phyloP scores from a whole-genome alignment of 1,284 basidiomycete species.

The Golubevia sp. region DNA sequence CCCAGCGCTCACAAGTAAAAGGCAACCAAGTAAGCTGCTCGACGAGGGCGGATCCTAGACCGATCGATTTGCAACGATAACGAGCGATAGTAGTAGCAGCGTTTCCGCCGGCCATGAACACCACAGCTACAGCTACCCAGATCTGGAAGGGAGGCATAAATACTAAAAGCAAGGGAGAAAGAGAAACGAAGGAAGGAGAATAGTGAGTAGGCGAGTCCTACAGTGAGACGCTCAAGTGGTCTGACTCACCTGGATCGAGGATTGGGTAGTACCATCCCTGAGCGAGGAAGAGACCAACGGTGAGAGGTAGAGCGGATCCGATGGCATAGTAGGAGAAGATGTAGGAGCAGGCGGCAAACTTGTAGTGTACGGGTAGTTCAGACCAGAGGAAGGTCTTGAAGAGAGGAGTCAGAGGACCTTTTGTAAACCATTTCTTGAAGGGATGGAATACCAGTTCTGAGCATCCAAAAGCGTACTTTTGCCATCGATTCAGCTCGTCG shows the following conservation, averaged over 20 bases:
- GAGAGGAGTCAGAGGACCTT: slow-evolving; percentile 23
- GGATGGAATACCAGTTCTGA: slow-evolving; percentile 35
- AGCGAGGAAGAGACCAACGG: slow-evolving; percentile 16
- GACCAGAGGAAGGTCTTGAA: slow-evolving; percentile 20
- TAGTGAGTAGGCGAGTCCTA: no score
- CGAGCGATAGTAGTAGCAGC: slow-evolving; percentile 13
- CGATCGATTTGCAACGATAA: slow-evolving; percentile 16
- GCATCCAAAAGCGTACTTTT: slow-evolving; percentile 40
- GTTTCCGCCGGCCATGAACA: slow-evolving; percentile 22
- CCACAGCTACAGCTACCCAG: slow-evolving; percentile 24
- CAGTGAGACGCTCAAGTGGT: no score
- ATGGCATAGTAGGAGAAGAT: slow-evolving; percentile 38
- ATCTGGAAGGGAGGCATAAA: slow-evolving; percentile 29
- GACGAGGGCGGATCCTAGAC: slow-evolving; percentile 4
- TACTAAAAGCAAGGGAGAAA: no score
- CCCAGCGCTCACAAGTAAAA: not conserved
- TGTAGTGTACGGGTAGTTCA: slow-evolving; percentile 20
- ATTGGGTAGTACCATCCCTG: slow-evolving; percentile 28
- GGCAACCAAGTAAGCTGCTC: slow-evolving; percentile 29
- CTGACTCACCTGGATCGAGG: slow-evolving; percentile 16
- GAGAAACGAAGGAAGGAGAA: no score
- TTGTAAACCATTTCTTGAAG: slow-evolving; percentile 22
- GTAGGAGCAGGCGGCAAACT: slow-evolving; percentile 28
- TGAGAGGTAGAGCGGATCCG: slow-evolving; percentile 14
- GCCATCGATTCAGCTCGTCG: slow-evolving; percentile 40